Percentiles rank a stretch among this genome's conserved stretches.
phyloP scores from a whole-genome alignment of 495 filamentous ascomycete genomes.

The Penicillium flavigenum region DNA sequence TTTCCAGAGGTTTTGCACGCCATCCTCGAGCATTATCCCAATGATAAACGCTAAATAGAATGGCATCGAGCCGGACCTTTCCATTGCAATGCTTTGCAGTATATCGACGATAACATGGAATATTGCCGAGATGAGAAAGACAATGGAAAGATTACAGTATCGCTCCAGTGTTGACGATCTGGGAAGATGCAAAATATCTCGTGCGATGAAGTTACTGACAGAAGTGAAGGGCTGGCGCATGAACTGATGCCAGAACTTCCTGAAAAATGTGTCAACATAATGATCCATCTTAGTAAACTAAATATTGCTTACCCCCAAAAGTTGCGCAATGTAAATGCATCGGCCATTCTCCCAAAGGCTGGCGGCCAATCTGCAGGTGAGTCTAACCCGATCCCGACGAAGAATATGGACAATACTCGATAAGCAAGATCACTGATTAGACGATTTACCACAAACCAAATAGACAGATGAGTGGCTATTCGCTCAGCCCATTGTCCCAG shows the following conservation, averaged over 20 bases:
- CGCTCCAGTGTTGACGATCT: constrained; percentile 5
- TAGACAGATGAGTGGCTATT: constrained; percentile 3
- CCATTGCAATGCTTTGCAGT: constrained; percentile 5
- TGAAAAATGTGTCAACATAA: neutral
- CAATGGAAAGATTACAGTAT: constrained; percentile 7
- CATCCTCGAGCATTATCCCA: constrained; percentile 14
- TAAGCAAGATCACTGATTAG: constrained; percentile 5
- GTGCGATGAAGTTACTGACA: constrained; percentile 1
- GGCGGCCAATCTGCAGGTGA: constrained; percentile 6
- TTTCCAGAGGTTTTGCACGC: constrained; percentile 9
- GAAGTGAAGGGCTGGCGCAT: constrained; percentile 9
- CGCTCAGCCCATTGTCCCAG: constrained; percentile 9
- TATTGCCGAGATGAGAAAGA: constrained; percentile 4
- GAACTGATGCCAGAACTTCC: constrained; percentile 13
- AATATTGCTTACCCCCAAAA: constrained; percentile 5
- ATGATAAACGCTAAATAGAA: constrained; percentile 15
- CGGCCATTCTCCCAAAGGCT: constrained; percentile 4
- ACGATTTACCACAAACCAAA: constrained; percentile 8
- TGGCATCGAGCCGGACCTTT: constrained; percentile 8
- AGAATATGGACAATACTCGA: constrained; percentile 4
- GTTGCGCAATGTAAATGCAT: constrained; percentile 4
- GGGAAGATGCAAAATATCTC: neutral
- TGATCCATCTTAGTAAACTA: neutral
- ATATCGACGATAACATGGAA: constrained; percentile 10
- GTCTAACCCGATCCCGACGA: constrained; percentile 2